phyloP scores from a whole-genome alignment of 306 rosid genomes.

The Sicyos baderoa region DNA sequence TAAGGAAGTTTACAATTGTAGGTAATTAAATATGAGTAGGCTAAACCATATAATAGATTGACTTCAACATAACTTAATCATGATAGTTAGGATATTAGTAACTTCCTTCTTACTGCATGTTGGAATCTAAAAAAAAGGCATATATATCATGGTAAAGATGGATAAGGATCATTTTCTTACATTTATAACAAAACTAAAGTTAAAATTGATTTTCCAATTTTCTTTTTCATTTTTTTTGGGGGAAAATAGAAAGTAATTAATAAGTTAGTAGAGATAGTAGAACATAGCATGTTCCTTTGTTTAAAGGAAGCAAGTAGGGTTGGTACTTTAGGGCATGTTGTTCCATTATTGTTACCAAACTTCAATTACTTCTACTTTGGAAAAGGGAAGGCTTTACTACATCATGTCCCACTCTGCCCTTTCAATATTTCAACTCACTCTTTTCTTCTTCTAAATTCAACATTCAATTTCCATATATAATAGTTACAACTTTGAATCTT shows the following conservation, averaged over 20 bases:
- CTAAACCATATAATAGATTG: neutral
- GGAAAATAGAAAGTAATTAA: constrained; percentile 12
- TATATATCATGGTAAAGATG: neutral
- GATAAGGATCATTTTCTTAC: neutral
- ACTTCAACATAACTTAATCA: neutral
- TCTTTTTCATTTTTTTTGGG: neutral
- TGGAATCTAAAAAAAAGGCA: neutral
- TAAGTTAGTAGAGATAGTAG: neutral
- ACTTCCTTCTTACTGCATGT: neutral
- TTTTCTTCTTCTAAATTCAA: no score
- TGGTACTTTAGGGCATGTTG: constrained; percentile 15
- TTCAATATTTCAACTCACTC: neutral
- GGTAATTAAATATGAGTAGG: no score
- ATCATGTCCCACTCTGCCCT: neutral
- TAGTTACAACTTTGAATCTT: no score
- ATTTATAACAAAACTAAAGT: neutral
- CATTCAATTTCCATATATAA: no score
- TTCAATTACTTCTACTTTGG: constrained; percentile 8
- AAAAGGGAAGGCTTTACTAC: neutral
- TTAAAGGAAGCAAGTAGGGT: constrained; percentile 10
- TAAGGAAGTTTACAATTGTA: neutral
- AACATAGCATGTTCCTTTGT: constrained; percentile 1
- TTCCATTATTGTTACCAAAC: constrained; percentile 14
- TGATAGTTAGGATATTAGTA: neutral
- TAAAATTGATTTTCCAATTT: neutral